A percentile compares a stretch with the other conserved stretches of the same genome.
phyloP scores from a whole-genome alignment of 73 alveolate genomes.

The Paramecium sexaurelia region DNA sequence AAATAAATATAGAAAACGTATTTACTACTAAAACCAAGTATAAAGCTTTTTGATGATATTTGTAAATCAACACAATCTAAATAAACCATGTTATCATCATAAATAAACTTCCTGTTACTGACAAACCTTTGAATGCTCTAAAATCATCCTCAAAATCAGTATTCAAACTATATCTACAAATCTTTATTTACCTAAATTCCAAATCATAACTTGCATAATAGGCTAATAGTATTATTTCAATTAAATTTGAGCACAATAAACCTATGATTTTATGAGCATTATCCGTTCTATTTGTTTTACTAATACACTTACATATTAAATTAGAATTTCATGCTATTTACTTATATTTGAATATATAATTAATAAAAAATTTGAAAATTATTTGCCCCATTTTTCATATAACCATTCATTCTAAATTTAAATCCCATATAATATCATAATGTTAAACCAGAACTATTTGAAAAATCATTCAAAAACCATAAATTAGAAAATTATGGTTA shows the following conservation, averaged over 20 bases:
- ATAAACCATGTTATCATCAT: not conserved
- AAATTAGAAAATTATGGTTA: no score
- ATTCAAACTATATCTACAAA: not conserved
- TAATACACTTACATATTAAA: not conserved
- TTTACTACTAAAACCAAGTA: not conserved
- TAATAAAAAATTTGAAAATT: not conserved
- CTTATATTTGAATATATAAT: not conserved
- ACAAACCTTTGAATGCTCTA: not conserved
- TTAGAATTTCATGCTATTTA: not conserved
- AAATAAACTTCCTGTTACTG: not conserved
- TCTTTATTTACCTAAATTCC: not conserved
- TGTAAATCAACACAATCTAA: not conserved
- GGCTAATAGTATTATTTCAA: not conserved
- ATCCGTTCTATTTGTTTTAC: not conserved
- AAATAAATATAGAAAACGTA: not conserved
- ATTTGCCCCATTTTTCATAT: no score
- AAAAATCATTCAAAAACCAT: no score
- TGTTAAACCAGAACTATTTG: no score
- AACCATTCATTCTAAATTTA: not conserved
- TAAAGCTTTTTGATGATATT: not conserved
- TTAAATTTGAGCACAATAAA: not conserved
- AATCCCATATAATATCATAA: no score
- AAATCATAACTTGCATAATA: not conserved
- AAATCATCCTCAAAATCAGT: not conserved
- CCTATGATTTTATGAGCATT: not conserved